Base-by-base conservation (phyloP, 2,329 filamentous ascomycete genomes). In the Amauroascus niger region DNA sequence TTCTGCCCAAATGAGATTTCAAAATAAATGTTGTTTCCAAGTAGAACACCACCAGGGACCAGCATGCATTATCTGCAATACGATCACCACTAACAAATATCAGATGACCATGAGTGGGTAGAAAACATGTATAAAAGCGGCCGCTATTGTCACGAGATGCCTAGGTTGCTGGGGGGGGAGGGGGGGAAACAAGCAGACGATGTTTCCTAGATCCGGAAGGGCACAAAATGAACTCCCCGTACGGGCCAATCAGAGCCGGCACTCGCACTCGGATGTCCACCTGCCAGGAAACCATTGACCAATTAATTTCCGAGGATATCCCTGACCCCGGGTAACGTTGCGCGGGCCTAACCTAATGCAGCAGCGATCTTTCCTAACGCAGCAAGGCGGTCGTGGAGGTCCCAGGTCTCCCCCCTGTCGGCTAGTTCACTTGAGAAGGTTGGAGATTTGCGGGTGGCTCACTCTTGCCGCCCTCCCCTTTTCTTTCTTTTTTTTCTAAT, bases 221-320 rank as follows among this genome's bases (percentile, higher is more conserved):
- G n/a, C n/a, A n/a, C n/a, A n/a, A n/a, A n/a, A n/a, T n/a, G n/a
- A n/a, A n/a, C n/a, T n/a, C n/a, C n/a, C n/a, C n/a, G n/a, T n/a
- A n/a, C n/a, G 28, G 11, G 22, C 48, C 48, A 50, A 50, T 50
- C 48, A 41, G 24, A 2, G 22, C 35, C 5, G 13, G 24, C 14
- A 7, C 16, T 6, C 8, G 28, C 7, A n/a, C n/a, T n/a, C n/a
- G n/a, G n/a, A n/a, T n/a, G n/a, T n/a, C 22, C 22, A 16, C 4
- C 1, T 6, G 16, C 28, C 13, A 28, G 20, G 13, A 26, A 50
- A 40, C 37, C 18, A 32, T 16, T 28, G 32, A 22, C 50, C 50
- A 52, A 52, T 52, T 46, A 52, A 52, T 46, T 14, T 46, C 50
- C 50, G 50, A 14, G 6, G 13, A 37, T 52, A 46, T 7, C 50